These are phyloP conservation scores for Bipolaris gigantea DNA, from an alignment of 2,329 filamentous ascomycete genomes.

Conservation along the genomic window DNA sequence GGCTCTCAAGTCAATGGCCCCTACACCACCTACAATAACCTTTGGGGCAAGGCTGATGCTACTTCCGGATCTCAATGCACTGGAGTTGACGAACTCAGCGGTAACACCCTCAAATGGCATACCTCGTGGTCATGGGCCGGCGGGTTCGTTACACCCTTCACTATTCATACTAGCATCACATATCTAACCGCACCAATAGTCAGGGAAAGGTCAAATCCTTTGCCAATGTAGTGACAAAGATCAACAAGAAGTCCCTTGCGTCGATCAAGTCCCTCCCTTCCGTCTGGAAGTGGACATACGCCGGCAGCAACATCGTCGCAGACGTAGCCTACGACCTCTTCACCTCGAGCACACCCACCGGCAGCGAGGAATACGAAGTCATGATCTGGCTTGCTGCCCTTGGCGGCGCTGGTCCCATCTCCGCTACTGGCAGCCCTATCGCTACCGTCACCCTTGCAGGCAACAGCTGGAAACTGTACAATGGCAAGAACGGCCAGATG, in stretches of 20 bases:
- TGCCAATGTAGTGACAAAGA: conserved; percentile 47
- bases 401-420: conserved; percentile 62
- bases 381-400: conserved; percentile 68
- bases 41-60: conserved; percentile 49
- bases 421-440: conserved; percentile 57
- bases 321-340: conserved; percentile 67
- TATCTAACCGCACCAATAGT: conserved; percentile 16
- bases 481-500: conserved; percentile 62
- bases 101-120: conserved; percentile 48
- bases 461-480: conserved; percentile 60
- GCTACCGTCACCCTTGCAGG: conserved; percentile 59
- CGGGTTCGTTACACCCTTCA: conserved; percentile 31
- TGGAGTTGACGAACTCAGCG: conserved; percentile 45
- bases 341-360: conserved; percentile 53
- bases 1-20: conserved; percentile 29
- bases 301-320: conserved; percentile 53
- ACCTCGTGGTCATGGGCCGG: conserved; percentile 50
- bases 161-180: too few species aligned
- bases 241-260: conserved; percentile 37
- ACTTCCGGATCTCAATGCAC: conserved; percentile 53
- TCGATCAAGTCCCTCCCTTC: conserved; percentile 49
- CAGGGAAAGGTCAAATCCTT: conserved; percentile 48
- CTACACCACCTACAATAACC: conserved; percentile 47
- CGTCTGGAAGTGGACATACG: conserved; percentile 55
- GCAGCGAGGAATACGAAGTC: conserved; percentile 60